Percentiles rank a stretch among this genome's conserved stretches.
Conservation (phyloP, 2,329 filamentous ascomycete genomes). For the Epichloe baconii region DNA sequence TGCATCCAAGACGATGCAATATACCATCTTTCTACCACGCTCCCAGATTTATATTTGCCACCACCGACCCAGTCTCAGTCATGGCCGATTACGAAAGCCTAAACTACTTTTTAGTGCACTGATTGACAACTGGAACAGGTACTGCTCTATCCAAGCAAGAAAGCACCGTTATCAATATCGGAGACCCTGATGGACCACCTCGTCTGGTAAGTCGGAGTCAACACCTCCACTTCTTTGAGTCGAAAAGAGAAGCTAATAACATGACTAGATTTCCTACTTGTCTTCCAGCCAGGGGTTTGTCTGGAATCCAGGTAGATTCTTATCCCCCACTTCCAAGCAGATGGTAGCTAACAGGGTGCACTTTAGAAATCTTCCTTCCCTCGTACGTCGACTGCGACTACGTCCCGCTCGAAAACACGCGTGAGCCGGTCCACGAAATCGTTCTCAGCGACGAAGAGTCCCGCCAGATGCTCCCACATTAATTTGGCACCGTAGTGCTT, state of each 20-base stretch:
- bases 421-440: conserved; percentile 69
- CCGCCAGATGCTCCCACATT: conserved; percentile 53
- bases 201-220: conserved; percentile 43
- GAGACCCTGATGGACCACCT: conserved; percentile 58
- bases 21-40: neutral
- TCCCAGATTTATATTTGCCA: neutral
- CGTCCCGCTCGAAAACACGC: conserved; percentile 59
- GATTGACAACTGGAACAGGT: conserved; percentile 33
- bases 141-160: conserved; percentile 60
- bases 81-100: neutral
- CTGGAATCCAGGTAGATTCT: conserved; percentile 59
- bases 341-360: conserved; percentile 4
- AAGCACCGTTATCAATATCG: conserved; percentile 70
- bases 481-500: conserved; percentile 7
- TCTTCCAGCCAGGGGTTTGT: conserved; percentile 69
- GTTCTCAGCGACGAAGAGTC: conserved; percentile 65
- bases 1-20: neutral
- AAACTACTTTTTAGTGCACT: neutral
- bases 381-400: conserved; percentile 66
- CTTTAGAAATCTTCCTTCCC: conserved; percentile 63
- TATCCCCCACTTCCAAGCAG: neutral
- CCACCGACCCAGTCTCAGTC: neutral
- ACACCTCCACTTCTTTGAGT: neutral
- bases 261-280: conserved; percentile 61
- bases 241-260: neutral